Base-by-base conservation (phyloP, 2,329 filamentous ascomycete genomes). In the Pseudocercospora musae region DNA sequence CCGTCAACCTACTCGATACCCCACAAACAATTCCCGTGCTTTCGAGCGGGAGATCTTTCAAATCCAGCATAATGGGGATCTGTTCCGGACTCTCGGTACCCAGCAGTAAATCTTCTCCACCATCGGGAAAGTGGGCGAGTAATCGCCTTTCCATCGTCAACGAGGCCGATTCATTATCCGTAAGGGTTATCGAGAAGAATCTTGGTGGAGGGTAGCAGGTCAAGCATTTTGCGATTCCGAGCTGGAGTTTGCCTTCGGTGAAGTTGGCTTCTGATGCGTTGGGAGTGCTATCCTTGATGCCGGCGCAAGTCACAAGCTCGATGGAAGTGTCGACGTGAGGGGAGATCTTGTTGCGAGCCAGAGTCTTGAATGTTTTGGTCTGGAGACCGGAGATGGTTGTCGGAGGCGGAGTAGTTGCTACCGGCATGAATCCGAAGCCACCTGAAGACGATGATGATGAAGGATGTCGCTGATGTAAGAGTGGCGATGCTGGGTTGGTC, bases 21-120 rank as follows among this genome's bases (percentile, higher is more conserved):
- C 95, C 94, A 69, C 93, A 97, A 3, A 99, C 92, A 62, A 99
- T 97, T 21, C 94, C 94, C 0, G 93, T 96, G 7, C 92, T 92
- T 75, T 96, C 92, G 46, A 94, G 83, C 0, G 94, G 91, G 44
- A 98, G 80, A 46, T 86, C 87, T 20, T 86, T 87, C 25, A 99
- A 82, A 70, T 98, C 92, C 3, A 99, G 83, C 62, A 92, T 94
- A 69, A 99, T 95, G 1, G 95, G 92, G 1, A 96, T 86, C 33
- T 74, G 33, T 93, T 82, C 62, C 86, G 86, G 67, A 87, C 87
- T 58, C 87, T 87, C 52, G 85, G 90, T 64, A 88, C 85, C 92
- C 0, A 96, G 85, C 1, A 98, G 79, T 0, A 91, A 85, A 69
- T 90, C 88, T 20, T 76, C 75, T 13, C 71, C 72, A 7, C 75